These are phyloP conservation scores for Castanospermum australe DNA, from an alignment of 306 rosid genomes.

Conservation along the genomic window DNA sequence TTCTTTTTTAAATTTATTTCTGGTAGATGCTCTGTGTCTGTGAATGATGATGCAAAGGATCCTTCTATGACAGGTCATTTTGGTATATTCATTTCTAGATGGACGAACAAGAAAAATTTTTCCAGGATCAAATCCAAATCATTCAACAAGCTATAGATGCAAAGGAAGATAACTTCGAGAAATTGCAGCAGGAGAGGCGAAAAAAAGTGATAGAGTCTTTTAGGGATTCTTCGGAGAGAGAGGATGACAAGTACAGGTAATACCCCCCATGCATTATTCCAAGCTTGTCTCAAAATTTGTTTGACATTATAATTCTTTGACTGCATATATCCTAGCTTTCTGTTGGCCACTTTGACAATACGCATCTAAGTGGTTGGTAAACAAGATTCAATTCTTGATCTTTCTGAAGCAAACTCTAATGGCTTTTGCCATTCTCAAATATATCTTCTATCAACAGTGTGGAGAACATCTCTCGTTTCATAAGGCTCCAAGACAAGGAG, in stretches of 20 bases:
- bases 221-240: conserved; percentile 20
- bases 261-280: neutral
- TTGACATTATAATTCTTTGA: neutral
- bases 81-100: conserved; percentile 28
- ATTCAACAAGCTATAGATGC: conserved; percentile 33
- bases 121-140: conserved; percentile 32
- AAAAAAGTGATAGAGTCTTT: neutral
- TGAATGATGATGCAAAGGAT: neutral
- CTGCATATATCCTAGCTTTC: neutral
- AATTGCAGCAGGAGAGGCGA: conserved; percentile 24
- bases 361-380: neutral
- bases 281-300: neutral
- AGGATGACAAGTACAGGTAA: conserved; percentile 22
- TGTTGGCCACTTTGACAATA: neutral
- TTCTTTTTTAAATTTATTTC: neutral
- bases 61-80: neutral
- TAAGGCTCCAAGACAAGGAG: conserved; percentile 18
- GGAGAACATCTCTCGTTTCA: conserved; percentile 23
- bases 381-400: conserved; percentile 13
- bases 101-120: conserved; percentile 28
- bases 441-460: conserved; percentile 19
- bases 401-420: neutral
- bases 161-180: conserved; percentile 30
- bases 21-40: neutral
- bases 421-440: neutral